Conservation (phyloP, 2,329 filamentous ascomycete species). For the Microdochium trichocladiopsis region DNA sequence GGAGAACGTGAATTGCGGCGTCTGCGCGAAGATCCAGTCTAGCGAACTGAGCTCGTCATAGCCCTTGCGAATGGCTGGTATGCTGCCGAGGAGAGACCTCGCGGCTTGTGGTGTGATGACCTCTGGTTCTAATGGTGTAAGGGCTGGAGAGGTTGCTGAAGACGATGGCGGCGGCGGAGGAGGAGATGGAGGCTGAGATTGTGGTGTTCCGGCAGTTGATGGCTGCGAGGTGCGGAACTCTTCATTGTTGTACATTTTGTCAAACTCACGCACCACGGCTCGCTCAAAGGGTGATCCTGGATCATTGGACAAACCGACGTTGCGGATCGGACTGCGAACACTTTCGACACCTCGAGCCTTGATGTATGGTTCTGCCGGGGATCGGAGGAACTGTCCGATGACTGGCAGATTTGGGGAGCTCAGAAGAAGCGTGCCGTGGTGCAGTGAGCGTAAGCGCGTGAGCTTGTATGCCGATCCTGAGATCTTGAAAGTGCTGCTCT, state of each 20-base stretch:
- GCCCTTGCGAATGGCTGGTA: neutral
- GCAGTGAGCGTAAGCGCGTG: constrained; percentile 70
- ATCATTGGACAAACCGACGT: constrained; percentile 53
- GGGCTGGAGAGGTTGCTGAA: constrained; percentile 17
- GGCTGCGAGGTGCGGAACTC: neutral
- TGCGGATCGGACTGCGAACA: constrained; percentile 76
- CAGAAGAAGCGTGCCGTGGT: constrained; percentile 88
- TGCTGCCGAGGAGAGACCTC: constrained; percentile 31
- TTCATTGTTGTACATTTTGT: constrained; percentile 50
- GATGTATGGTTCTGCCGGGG: constrained; percentile 72
- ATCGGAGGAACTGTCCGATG: constrained; percentile 65
- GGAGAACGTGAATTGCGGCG: constrained; percentile 72
- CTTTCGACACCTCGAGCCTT: constrained; percentile 84
- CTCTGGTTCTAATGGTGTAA: neutral
- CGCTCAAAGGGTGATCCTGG: constrained; percentile 32
- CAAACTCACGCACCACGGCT: constrained; percentile 60
- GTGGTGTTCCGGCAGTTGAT: neutral
- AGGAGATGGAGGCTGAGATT: neutral
- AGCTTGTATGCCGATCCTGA: constrained; percentile 95
- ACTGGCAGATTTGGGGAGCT: constrained; percentile 64
- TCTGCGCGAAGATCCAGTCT: constrained; percentile 80
- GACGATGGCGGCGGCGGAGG: neutral
- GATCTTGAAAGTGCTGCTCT: constrained; percentile 57
- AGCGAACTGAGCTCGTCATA: constrained; percentile 27
- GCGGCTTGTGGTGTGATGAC: neutral